Conservation (phyloP, 352 stramenopile genomes). For the Globisporangium nagaii region DNA sequence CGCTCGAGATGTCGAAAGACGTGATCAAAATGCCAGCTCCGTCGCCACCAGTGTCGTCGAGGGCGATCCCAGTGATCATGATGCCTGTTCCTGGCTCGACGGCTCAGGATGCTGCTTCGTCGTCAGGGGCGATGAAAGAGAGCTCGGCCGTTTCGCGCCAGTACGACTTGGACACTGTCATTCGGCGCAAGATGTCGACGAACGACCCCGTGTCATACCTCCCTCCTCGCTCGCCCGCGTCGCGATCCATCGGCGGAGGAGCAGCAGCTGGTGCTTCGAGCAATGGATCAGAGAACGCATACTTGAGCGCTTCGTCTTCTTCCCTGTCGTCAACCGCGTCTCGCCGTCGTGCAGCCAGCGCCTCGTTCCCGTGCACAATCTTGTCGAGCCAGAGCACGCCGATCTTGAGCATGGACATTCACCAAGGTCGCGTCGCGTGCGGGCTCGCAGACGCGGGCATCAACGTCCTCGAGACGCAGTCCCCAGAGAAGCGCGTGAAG, state of each 20-base stretch:
- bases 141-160: constrained; percentile 38
- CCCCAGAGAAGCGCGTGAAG: constrained; percentile 23
- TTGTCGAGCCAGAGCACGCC: constrained; percentile 20
- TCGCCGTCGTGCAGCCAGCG: constrained; percentile 6
- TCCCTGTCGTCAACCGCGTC: neutral
- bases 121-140: constrained; percentile 18
- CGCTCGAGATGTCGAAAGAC: constrained; percentile 76
- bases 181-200: constrained; percentile 71
- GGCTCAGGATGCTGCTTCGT: neutral
- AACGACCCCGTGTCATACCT: constrained; percentile 23
- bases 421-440: constrained; percentile 44
- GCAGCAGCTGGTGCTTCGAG: no score
- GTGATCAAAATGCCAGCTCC: no score
- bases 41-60: constrained; percentile 20
- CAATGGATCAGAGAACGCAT: neutral
- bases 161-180: constrained; percentile 78
- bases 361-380: constrained; percentile 8
- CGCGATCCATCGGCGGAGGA: constrained; percentile 3
- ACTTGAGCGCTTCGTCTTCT: neutral
- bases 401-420: constrained; percentile 50
- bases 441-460: constrained; percentile 36
- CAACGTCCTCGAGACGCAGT: constrained; percentile 32
- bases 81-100: no score
- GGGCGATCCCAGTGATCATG: constrained; percentile 8
- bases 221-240: constrained; percentile 2